Percentiles rank a stretch among this genome's conserved stretches.
phyloP scores from a whole-genome alignment of 169 alveolate species.

The Besnoitia besnoiti region DNA sequence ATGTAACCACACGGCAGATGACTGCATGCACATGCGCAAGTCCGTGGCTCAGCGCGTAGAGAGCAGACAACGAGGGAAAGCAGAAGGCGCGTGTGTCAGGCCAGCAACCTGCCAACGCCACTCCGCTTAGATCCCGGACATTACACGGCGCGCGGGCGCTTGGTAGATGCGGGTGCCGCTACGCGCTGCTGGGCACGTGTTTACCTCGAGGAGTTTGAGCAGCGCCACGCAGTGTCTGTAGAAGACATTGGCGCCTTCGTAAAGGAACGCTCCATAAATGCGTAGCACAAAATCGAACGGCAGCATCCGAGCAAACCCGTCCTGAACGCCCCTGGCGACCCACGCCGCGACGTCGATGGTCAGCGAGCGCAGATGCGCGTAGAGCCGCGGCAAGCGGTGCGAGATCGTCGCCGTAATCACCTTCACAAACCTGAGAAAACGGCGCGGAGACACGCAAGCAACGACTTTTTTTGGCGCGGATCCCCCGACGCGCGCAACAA shows the following conservation, averaged over 20 bases:
- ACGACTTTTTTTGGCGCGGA: neutral
- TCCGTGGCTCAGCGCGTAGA: too few relatives aligned
- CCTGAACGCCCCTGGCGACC: constrained; percentile 69
- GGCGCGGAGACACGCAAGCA: neutral
- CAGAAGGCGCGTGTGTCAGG: too few relatives aligned
- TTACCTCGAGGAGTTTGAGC: constrained; percentile 63
- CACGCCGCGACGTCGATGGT: constrained; percentile 68
- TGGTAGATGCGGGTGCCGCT: neutral
- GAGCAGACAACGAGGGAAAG: too few relatives aligned
- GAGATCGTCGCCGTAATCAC: constrained; percentile 55
- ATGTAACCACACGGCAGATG: too few relatives aligned
- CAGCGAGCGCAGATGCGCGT: constrained; percentile 61
- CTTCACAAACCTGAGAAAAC: constrained; percentile 53
- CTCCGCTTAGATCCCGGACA: neutral
- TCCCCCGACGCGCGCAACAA: too few relatives aligned
- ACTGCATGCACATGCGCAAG: too few relatives aligned
- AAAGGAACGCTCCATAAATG: constrained; percentile 49
- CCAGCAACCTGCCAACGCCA: too few relatives aligned
- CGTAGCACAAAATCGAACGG: constrained; percentile 66
- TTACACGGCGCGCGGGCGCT: neutral
- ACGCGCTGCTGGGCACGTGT: neutral
- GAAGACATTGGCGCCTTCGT: constrained; percentile 65
- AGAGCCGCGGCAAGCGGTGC: constrained; percentile 45
- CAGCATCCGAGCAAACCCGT: constrained; percentile 65
- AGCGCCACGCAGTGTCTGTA: constrained; percentile 59